Percentiles rank a stretch among this genome's conserved stretches.
These are phyloP conservation scores for Beauveria australis DNA, from an alignment of 2,329 filamentous ascomycete species.

Conservation along the genomic window DNA sequence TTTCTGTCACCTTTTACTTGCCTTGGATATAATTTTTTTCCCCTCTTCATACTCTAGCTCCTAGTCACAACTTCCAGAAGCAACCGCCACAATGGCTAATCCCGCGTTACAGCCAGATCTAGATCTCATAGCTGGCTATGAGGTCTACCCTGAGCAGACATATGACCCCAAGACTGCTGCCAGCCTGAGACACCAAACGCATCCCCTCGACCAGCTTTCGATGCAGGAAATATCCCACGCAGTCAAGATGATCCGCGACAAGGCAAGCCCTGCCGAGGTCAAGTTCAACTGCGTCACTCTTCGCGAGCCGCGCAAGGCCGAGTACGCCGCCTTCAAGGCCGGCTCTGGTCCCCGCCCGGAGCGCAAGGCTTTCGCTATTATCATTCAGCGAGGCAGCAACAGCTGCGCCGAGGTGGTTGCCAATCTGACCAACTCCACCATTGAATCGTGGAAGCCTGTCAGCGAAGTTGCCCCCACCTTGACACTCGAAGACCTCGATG, in stretches of 20 bases:
- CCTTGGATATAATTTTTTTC: not conserved
- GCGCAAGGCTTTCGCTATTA: slow-evolving; percentile 42
- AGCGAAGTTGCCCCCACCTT: slow-evolving; percentile 42
- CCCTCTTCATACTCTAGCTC: not conserved
- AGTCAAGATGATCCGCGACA: slow-evolving; percentile 38
- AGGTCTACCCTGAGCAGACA: slow-evolving; percentile 31
- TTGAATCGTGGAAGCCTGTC: slow-evolving; percentile 39
- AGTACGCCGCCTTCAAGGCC: slow-evolving; percentile 53
- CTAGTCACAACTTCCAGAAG: not conserved
- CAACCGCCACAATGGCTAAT: slow-evolving; percentile 15
- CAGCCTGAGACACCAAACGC: slow-evolving; percentile 24
- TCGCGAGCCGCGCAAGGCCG: slow-evolving; percentile 54
- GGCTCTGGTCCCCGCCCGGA: slow-evolving; percentile 38
- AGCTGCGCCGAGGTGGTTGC: slow-evolving; percentile 44
- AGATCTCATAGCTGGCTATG: slow-evolving; percentile 36
- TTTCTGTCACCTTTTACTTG: not conserved
- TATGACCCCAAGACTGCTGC: slow-evolving; percentile 30
- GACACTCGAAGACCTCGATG: slow-evolving; percentile 73
- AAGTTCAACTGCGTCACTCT: slow-evolving; percentile 58
- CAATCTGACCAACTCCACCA: slow-evolving; percentile 32
- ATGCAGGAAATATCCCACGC: slow-evolving; percentile 45
- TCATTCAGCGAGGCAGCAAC: slow-evolving; percentile 31
- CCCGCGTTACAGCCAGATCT: slow-evolving; percentile 25
- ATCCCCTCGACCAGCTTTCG: slow-evolving; percentile 43
- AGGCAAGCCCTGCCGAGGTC: slow-evolving; percentile 23